Evolutionary conservation across 2,329 filamentous ascomycete species (phyloP), one percentile per base, ranked within the genome.

Genomic region (Coniochaeta ligniaria): DNA sequence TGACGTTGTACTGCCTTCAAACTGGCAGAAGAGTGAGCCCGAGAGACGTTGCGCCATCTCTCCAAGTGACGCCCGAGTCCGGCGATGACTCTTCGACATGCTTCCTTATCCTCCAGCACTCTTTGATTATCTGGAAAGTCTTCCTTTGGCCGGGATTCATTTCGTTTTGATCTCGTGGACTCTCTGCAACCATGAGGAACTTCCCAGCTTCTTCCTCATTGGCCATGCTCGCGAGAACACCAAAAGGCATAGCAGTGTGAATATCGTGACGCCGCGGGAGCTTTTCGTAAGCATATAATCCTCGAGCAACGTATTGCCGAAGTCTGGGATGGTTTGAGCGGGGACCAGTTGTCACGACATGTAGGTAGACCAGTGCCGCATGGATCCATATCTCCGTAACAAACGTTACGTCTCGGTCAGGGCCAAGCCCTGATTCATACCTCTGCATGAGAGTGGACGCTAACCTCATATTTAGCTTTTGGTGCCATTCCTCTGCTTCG

Each of bases 171-270:
- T 47, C 31, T 26, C 55, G 41, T 17, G 17, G 55, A 26, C 31
- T 26, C 35, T 57, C 55, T 1, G 55, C 55, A 33, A 43, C 22
- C 9, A 1, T 24, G 9, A 57, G 2, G 33, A 57, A 41, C 17
- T 24, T 7, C 33, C 24, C 2, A 7, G 17, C 55, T 41, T 57
- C 55, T 43, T 57, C 35, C 14, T 57, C 31, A 33, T 36, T 41
- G 17, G 55, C 55, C 55, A 57, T 57, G 35, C 55, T 57, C 24
- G 55, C 55, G 55, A 57, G 31, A n/a, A 57, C 55, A 1, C 55
- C 55, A 26, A 57, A 57, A 9, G 55, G 55, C 55, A 57, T 38
- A 33, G 31, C 55, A 6, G 35, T 57, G 20, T 57, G 31, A n/a
- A 57, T 57, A 26, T 57, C 55, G 8, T 24, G 55, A 24, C 35